Percentiles rank a stretch among this genome's conserved stretches.
These are phyloP conservation scores for Drechmeria coniospora DNA, from an alignment of 2,329 filamentous ascomycete species.

Conservation along the genomic window DNA sequence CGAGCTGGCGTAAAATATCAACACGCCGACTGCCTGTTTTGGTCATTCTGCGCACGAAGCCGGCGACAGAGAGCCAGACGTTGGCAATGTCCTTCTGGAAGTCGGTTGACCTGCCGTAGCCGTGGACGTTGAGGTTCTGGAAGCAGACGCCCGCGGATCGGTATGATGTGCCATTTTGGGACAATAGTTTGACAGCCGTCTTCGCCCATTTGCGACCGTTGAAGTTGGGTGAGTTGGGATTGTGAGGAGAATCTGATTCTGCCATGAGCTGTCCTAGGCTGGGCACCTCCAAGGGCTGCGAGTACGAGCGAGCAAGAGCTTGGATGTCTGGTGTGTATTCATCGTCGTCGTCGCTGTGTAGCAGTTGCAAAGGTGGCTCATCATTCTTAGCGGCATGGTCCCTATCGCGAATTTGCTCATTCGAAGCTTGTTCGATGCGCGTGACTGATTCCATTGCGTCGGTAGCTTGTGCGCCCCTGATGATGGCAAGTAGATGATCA, in stretches of 20 bases:
- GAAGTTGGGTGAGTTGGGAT: constrained; percentile 37
- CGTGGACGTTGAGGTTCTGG: constrained; percentile 51
- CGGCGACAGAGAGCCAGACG: constrained; percentile 35
- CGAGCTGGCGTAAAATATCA: constrained; percentile 52
- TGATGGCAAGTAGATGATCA: no score
- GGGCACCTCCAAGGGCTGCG: constrained; percentile 25
- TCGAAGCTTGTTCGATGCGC: no score
- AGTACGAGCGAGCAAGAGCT: constrained; percentile 37
- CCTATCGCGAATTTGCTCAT: no score
- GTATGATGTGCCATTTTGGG: constrained; percentile 35
- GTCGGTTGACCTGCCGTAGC: constrained; percentile 50
- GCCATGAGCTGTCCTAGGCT: constrained; percentile 22
- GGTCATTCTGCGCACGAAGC: constrained; percentile 32
- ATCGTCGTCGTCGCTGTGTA: no score
- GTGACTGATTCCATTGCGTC: no score
- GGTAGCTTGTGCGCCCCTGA: no score
- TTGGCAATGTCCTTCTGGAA: constrained; percentile 55
- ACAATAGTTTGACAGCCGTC: constrained; percentile 35
- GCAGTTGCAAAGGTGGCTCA: no score
- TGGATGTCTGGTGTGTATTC: constrained; percentile 39
- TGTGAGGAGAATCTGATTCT: constrained; percentile 30
- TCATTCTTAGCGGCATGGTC: no score
- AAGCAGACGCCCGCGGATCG: constrained; percentile 49
- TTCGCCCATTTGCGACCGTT: constrained; percentile 43
- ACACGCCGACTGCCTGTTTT: constrained; percentile 38